These are phyloP conservation scores for Ensete ventricosum DNA, from an alignment of 176 grass and related monocot genomes.

Conservation along the genomic window DNA sequence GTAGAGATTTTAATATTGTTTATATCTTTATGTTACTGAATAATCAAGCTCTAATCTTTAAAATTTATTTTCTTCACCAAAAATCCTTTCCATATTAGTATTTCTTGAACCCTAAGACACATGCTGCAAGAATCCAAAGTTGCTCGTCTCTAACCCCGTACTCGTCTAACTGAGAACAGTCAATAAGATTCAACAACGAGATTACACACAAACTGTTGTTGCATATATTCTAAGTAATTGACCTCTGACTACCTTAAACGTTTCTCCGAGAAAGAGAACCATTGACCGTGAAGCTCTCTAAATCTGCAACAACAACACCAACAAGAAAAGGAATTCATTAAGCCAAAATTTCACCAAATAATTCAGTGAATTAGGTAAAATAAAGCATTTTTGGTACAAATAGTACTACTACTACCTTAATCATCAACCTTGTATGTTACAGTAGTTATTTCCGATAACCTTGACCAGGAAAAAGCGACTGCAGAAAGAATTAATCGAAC, in stretches of 20 bases:
- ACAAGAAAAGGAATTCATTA: background rate
- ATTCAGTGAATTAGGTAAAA: background rate
- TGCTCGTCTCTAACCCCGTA: no score
- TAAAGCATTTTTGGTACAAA: background rate
- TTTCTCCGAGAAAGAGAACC: no score
- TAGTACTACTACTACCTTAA: slow-evolving; percentile 1
- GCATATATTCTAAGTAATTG: background rate
- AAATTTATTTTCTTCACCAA: no score
- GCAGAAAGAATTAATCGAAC: background rate
- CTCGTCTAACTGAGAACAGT: no score
- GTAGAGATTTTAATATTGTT: no score
- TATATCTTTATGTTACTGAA: no score
- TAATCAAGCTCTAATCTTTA: no score
- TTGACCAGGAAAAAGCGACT: slow-evolving; percentile 48
- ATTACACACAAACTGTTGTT: background rate
- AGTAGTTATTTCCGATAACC: slow-evolving; percentile 39
- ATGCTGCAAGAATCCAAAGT: no score
- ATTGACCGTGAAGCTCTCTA: background rate
- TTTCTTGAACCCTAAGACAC: no score
- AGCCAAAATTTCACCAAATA: background rate
- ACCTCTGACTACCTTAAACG: background rate
- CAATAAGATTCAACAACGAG: no score
- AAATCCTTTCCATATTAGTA: no score
- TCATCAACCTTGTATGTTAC: slow-evolving; percentile 52
- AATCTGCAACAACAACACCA: background rate